Conservation (phyloP, 1,139 yeast genomes). For the Chernovozyma sophiae-reginae region DNA sequence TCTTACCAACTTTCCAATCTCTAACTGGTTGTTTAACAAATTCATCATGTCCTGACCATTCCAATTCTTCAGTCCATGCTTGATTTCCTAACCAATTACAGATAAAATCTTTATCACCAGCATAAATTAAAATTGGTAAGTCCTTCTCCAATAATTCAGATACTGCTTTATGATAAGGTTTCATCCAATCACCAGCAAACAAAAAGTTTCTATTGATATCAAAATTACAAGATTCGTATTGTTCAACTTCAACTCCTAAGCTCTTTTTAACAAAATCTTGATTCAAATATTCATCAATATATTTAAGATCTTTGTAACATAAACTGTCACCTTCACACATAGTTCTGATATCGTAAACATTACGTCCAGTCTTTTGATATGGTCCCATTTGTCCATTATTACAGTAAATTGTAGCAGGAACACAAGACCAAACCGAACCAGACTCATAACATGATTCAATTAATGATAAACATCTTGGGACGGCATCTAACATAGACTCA, state of each 20-base stretch:
- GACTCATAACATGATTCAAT: conserved; percentile 78
- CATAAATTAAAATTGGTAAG: conserved; percentile 70
- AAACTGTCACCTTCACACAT: conserved; percentile 74
- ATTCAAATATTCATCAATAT: conserved; percentile 33
- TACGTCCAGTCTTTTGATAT: conserved; percentile 83
- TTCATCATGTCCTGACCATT: conserved; percentile 59
- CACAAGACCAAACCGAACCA: conserved; percentile 83
- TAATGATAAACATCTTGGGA: conserved; percentile 79
- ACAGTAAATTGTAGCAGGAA: conserved; percentile 90
- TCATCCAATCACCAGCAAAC: conserved; percentile 91
- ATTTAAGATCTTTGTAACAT: conserved; percentile 53
- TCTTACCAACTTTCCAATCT: conserved; percentile 36
- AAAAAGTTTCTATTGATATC: conserved; percentile 79
- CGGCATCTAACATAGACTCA: conserved; percentile 62
- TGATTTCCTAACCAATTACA: conserved; percentile 86
- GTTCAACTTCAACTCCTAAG: conserved; percentile 87
- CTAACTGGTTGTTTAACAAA: conserved; percentile 42
- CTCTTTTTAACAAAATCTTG: conserved; percentile 54
- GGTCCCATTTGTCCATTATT: conserved; percentile 85
- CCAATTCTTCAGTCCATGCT: conserved; percentile 72
- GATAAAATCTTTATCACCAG: conserved; percentile 84
- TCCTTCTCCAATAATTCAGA: conserved; percentile 52
- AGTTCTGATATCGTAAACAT: conserved; percentile 89
- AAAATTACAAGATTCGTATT: conserved; percentile 79
- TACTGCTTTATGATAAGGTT: conserved; percentile 71